Conservation (phyloP, 495 filamentous ascomycete species). For the Lophium mytilinum region DNA sequence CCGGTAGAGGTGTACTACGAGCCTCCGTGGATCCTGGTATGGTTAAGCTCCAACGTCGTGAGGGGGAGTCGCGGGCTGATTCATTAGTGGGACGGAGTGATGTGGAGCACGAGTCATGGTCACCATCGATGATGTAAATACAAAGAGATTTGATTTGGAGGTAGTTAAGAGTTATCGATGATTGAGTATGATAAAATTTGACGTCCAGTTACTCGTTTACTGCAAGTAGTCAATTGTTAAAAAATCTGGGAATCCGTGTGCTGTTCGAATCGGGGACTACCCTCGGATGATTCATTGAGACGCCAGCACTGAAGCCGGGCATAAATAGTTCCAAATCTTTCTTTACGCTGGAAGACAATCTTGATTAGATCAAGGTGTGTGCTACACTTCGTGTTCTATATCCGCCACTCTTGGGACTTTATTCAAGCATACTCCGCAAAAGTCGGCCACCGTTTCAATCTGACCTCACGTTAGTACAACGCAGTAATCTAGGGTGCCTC, state of each 20-base stretch:
- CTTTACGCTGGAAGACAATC: background rate
- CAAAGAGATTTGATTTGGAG: too few species aligned
- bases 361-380: background rate
- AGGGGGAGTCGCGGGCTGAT: background rate
- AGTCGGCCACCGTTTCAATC: conserved; percentile 29
- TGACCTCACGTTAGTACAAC: background rate
- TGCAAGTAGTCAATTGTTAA: too few species aligned
- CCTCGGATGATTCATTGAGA: too few species aligned
- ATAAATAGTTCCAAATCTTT: background rate
- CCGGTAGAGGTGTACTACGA: background rate
- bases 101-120: too few species aligned
- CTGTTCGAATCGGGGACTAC: too few species aligned
- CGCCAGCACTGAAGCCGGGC: too few species aligned
- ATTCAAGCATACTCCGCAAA: conserved; percentile 24
- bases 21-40: background rate
- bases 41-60: background rate
- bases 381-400: conserved; percentile 31
- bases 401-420: conserved; percentile 29
- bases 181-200: too few species aligned
- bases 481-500: background rate
- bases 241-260: too few species aligned
- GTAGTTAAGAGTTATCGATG: too few species aligned
- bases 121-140: too few species aligned
- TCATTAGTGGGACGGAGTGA: too few species aligned
- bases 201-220: too few species aligned